Evolutionary conservation across 2,329 filamentous ascomycete species (phyloP), one percentile per base, ranked within the genome.

Genomic region (Cladobotryum mycophilum): DNA sequence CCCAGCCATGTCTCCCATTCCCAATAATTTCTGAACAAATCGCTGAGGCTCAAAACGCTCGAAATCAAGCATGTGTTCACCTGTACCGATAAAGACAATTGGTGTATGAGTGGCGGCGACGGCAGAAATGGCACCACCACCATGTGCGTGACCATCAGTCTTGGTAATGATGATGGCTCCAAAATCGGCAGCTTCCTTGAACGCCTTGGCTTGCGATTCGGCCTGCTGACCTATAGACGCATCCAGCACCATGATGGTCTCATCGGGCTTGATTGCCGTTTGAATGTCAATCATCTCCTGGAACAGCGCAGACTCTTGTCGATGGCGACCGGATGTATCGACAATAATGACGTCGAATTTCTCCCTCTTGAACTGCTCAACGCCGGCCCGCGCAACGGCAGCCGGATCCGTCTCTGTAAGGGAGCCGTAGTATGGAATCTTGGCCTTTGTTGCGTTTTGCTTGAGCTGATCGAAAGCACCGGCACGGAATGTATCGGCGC

Each of bases 111-210:
- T 99, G 2, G 93, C 93, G 1, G 93, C 93, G 51, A 99, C 93
- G 9, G 93, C 93, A 3, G 92, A 97, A 51, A 99, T 99, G 54
- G 93, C 93, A 73, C 93, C 93, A 76, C 93, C 93, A 61, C 93
- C 93, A 43, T 89, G 88, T 1, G 93, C 93, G 60, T 96, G 89
- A 57, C 93, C 93, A 65, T 99, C 93, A 0, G 92, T 97, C 75
- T 99, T 99, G 47, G 93, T 99, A 65, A 99, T 96, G 64, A 99
- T 96, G 62, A 99, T 99, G 57, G 93, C 90, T 64, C 93, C 93
- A 61, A 97, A 99, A 67, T 96, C 89, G 34, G 93, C 91, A 0
- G 91, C 89, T 58, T 95, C 90, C 69, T 99, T 99, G 81, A 99
- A 99, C 0, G 93, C 93, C 62, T 95, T 86, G 47, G 89, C 90